phyloP scores from a whole-genome alignment of 257 asterid genomes.

The Plantago elongata region DNA sequence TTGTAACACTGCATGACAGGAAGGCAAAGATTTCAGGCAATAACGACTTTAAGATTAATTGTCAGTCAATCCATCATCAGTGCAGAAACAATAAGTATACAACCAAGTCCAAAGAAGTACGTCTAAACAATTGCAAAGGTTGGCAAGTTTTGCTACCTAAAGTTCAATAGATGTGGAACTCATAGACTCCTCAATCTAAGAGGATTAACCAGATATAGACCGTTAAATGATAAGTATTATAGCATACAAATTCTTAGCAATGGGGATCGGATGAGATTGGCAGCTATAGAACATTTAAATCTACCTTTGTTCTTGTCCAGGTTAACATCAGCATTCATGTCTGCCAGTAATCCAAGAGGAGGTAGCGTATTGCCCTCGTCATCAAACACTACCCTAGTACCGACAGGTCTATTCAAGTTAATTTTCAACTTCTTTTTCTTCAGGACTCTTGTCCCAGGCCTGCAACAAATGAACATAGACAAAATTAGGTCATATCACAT shows the following conservation, averaged over 20 bases:
- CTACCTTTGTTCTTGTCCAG: conserved; percentile 78
- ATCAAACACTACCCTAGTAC: conserved; percentile 89
- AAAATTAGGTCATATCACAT: conserved; percentile 4
- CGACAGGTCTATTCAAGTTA: conserved; percentile 79
- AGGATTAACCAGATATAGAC: no score
- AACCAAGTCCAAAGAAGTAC: no score
- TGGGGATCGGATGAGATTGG: not conserved
- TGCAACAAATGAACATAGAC: conserved; percentile 15
- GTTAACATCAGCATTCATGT: conserved; percentile 27
- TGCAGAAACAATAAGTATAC: not conserved
- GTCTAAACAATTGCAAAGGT: no score
- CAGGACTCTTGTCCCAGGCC: conserved; percentile 59
- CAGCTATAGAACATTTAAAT: not conserved
- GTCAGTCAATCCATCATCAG: not conserved
- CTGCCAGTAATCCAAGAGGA: conserved; percentile 76
- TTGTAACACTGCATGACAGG: conserved; percentile 45
- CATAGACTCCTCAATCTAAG: no score
- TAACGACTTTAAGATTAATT: not conserved
- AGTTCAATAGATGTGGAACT: no score
- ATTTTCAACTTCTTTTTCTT: conserved; percentile 96
- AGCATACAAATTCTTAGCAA: no score
- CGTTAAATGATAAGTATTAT: no score
- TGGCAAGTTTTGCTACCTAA: no score
- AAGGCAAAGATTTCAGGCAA: conserved; percentile 14
- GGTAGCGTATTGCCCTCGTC: conserved; percentile 87